These are phyloP conservation scores for Scheffersomyces insectosa DNA, from an alignment of 1,139 yeast genomes.

Conservation along the genomic window DNA sequence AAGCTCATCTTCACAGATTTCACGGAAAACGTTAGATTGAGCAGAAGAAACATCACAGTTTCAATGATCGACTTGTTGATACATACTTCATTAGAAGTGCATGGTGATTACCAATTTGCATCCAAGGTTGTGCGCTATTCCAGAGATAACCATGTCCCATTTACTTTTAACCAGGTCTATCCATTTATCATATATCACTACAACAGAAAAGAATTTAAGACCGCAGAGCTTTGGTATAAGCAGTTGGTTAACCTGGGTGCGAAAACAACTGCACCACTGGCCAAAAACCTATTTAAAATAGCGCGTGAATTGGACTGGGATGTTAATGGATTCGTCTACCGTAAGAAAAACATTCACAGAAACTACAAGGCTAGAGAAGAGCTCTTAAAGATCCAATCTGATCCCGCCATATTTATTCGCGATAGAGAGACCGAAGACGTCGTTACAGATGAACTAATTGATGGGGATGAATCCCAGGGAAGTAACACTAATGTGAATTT, in stretches of 20 bases:
- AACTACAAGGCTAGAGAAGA: conserved; percentile 25
- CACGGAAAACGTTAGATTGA: conserved; percentile 14
- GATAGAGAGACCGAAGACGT: conserved; percentile 16
- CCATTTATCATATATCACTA: conserved; percentile 44
- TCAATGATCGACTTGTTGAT: conserved; percentile 34
- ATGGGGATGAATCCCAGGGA: conserved; percentile 3
- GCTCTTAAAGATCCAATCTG: conserved; percentile 19
- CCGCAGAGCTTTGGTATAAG: conserved; percentile 42
- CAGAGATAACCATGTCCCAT: conserved; percentile 28
- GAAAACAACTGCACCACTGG: conserved; percentile 25
- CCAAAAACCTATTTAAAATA: conserved; percentile 32
- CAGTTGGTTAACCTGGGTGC: conserved; percentile 36
- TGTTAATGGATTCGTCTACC: conserved; percentile 33
- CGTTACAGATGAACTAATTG: conserved; percentile 23
- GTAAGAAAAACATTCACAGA: conserved; percentile 24
- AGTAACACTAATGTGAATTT: conserved; percentile 14
- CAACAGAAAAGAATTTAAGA: conserved; percentile 26
- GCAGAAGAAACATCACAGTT: conserved; percentile 16
- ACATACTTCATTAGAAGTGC: conserved; percentile 27
- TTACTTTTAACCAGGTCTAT: conserved; percentile 41
- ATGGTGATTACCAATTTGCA: conserved; percentile 39
- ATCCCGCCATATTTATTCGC: conserved; percentile 20
- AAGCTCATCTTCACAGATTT: conserved; percentile 28
- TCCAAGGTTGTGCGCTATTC: conserved; percentile 28
- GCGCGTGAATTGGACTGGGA: conserved; percentile 41